Evolutionary conservation across 768 basidiomycete genomes (phyloP), one percentile per base, ranked within the genome.

Genomic region (Coprinopsis sp.): DNA sequence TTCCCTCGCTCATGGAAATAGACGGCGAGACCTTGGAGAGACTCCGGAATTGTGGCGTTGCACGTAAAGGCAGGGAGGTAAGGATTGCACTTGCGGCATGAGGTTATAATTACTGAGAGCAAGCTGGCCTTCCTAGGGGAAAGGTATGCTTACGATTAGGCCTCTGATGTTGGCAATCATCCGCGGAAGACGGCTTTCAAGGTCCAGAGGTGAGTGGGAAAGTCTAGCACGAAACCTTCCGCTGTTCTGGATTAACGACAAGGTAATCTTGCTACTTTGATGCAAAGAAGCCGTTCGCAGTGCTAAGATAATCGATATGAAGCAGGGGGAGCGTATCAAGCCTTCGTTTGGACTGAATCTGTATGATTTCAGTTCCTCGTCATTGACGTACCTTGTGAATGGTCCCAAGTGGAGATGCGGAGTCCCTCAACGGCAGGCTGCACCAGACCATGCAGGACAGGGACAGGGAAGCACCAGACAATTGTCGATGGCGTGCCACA

Each of bases 1-100:
- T 39, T 47, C 37, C 46, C 46, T 47, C 46, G 27, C 46, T 22
- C 5, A 18, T 25, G 29, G 22, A 47, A 46, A 54, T 52, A 54
- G 54, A 54, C 40, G 51, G 53, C 54, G 53, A 60, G 58, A 63
- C 55, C 58, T 66, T 68, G 68, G 68, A 66, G 53, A 60, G 58
- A 63, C 55, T 59, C 67, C 69, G 68, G 68, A 66, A 62, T 60
- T 68, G 71, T 68, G 71, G 68, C 69, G 69, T 68, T 54, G 58
- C 59, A 73, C 70, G 71, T 71, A 71, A 70, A 60, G 44, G 33
- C 46, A 47, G 37, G 55, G 48, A 50, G 49, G 47, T 51, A 51
- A 56, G 54, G 59, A 64, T 64, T 61, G 60, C 54, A 54, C 41
- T 53, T 55, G 49, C 56, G 60, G 54, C 61, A 59, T 54, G 58